phyloP scores from a whole-genome alignment of 225 moss, liverwort and hornwort genomes.

The Physcomitrellopsis africana region DNA sequence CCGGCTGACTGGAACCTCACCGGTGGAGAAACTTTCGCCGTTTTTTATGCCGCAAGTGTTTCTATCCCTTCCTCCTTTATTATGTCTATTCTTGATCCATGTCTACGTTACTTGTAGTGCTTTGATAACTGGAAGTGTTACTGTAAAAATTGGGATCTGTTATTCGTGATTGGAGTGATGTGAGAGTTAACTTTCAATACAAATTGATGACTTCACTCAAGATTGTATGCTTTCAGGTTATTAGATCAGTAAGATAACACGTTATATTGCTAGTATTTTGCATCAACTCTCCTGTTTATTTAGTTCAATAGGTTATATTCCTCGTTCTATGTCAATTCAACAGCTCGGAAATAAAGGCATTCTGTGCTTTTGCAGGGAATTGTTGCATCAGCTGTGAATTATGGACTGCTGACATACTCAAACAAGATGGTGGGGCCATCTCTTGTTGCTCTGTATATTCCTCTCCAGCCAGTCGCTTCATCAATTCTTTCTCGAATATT shows the following conservation, averaged over 20 bases:
- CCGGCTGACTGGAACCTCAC: conserved; percentile 60
- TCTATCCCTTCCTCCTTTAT: background rate
- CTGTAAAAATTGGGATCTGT: background rate
- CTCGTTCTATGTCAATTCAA: background rate
- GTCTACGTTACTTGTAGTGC: conserved; percentile 8
- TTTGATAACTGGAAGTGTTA: background rate
- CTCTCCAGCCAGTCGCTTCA: conserved; percentile 85
- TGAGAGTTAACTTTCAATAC: background rate
- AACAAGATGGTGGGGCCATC: conserved; percentile 92
- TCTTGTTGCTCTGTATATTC: conserved; percentile 81
- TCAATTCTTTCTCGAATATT: conserved; percentile 75
- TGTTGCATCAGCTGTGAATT: conserved; percentile 90
- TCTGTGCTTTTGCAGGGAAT: conserved; percentile 59
- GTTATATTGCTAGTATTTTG: conserved; percentile 2
- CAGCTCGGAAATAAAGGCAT: background rate
- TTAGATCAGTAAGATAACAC: background rate
- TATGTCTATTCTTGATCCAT: conserved; percentile 6
- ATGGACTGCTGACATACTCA: conserved; percentile 75
- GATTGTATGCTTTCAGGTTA: conserved; percentile 13
- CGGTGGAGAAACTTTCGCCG: conserved; percentile 60
- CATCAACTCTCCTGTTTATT: background rate
- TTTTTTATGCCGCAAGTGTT: conserved; percentile 79
- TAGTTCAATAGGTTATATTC: conserved; percentile 6
- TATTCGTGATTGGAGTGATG: conserved; percentile 10
- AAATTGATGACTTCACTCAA: conserved; percentile 6